Evolutionary conservation across 2,329 filamentous ascomycete genomes (phyloP).

Genomic region (Fusarium brachygibbosum): DNA sequence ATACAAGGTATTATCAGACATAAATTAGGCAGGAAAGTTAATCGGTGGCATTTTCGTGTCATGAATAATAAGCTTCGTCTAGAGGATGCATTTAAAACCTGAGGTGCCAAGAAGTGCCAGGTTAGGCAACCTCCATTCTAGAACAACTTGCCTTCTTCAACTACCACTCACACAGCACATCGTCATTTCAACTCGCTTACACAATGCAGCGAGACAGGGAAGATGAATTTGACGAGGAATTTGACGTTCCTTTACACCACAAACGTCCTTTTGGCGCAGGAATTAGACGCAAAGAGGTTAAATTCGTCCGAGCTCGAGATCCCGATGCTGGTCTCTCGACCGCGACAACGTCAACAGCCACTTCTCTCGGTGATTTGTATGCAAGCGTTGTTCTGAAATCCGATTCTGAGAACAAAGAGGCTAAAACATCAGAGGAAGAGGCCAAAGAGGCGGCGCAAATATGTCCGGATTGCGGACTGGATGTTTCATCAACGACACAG

Average conservation of each 20-base stretch:
- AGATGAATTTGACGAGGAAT: conserved; percentile 49
- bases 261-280: conserved; percentile 69
- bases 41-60: not conserved
- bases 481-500: conserved; percentile 50
- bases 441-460: conserved; percentile 35
- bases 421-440: conserved; percentile 33
- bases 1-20: not conserved
- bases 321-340: conserved; percentile 49
- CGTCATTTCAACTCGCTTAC: not conserved
- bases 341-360: conserved; percentile 38
- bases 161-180: not conserved
- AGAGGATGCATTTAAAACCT: not conserved
- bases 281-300: conserved; percentile 66
- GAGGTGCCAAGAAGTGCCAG: conserved; percentile 7
- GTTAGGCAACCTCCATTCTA: conserved; percentile 4
- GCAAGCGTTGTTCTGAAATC: conserved; percentile 72
- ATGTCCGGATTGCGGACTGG: conserved; percentile 56
- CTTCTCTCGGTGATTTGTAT: conserved; percentile 68
- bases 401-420: conserved; percentile 15
- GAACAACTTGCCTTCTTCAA: conserved; percentile 16
- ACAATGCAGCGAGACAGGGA: conserved; percentile 50
- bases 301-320: conserved; percentile 69
- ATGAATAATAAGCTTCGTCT: not conserved
- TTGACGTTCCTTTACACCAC: conserved; percentile 66
- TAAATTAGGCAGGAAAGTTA: not conserved